phyloP scores from a whole-genome alignment of 495 filamentous ascomycete genomes.

The Penicillium tannophilum region DNA sequence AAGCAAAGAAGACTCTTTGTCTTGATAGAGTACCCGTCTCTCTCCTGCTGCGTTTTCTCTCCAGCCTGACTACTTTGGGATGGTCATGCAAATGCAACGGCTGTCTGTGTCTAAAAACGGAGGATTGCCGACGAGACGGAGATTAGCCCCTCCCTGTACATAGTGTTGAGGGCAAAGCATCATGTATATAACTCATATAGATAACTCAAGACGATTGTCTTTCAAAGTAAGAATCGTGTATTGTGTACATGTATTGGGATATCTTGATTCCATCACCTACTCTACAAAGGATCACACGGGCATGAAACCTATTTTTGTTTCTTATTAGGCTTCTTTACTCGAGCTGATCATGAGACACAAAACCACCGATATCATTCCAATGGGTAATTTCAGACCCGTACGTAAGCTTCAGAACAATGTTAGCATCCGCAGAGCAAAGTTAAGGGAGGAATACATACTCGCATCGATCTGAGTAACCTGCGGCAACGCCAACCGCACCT shows the following conservation, averaged over 20 bases:
- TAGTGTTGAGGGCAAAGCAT: background rate
- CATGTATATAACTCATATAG: background rate
- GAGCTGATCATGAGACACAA: background rate
- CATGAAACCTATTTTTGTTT: conserved; percentile 9
- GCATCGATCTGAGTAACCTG: conserved; percentile 93
- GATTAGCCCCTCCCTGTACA: background rate
- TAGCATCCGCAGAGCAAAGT: background rate
- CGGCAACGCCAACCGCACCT: conserved; percentile 84
- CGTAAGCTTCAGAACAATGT: conserved; percentile 27
- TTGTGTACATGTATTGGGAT: background rate
- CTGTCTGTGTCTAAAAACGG: background rate
- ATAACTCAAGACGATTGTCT: background rate
- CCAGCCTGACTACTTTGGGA: background rate
- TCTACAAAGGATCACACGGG: background rate
- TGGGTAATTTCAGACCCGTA: conserved; percentile 24
- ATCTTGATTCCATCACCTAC: background rate
- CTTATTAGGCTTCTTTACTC: conserved; percentile 4
- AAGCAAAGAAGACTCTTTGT: background rate
- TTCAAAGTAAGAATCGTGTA: background rate
- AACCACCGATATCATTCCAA: background rate
- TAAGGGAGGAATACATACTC: conserved; percentile 63
- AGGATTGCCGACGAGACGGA: background rate
- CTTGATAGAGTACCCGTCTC: background rate
- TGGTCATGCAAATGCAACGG: background rate
- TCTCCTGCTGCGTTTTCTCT: too few relatives aligned